Percentiles rank a stretch among this genome's conserved stretches.
Evolutionary conservation across 176 grass and related monocot species (phyloP).

Genomic region (Carex kokanica): DNA sequence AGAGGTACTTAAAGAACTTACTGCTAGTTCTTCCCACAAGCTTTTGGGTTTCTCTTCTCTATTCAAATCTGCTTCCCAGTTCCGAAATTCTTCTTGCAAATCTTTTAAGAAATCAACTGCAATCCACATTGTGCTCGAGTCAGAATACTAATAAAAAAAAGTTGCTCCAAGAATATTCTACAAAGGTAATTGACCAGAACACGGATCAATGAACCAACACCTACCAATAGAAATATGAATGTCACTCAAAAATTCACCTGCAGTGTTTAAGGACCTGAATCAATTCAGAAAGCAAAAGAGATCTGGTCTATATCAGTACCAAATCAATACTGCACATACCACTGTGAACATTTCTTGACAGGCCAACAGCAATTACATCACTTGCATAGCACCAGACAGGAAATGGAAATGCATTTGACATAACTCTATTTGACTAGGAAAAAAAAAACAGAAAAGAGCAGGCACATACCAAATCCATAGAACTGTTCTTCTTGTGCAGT

Average conservation of each 20-base stretch:
- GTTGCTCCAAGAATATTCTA: not conserved
- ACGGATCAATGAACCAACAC: not conserved
- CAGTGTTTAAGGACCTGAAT: not conserved
- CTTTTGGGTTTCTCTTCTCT: constrained; percentile 67
- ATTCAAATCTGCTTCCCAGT: constrained; percentile 81
- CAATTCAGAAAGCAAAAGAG: not conserved
- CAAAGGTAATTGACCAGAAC: not conserved
- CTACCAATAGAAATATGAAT: not conserved
- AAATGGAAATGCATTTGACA: not conserved
- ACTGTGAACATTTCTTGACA: not conserved
- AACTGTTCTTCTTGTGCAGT: constrained; percentile 48
- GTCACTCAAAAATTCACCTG: not conserved
- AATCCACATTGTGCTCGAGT: not conserved
- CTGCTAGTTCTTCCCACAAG: constrained; percentile 81
- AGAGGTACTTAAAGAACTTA: constrained; percentile 31
- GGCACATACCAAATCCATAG: constrained; percentile 69
- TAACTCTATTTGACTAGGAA: not conserved
- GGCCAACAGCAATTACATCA: not conserved
- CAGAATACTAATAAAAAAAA: not conserved
- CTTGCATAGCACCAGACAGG: not conserved
- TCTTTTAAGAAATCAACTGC: constrained; percentile 78
- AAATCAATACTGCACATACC: not conserved
- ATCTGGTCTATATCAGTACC: not conserved
- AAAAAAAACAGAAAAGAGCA: constrained; percentile 17
- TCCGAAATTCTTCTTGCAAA: constrained; percentile 76